Percentiles rank a stretch among this genome's conserved stretches.
Conservation (phyloP, 495 filamentous ascomycete genomes). For the Chlorociboria aeruginascens region DNA sequence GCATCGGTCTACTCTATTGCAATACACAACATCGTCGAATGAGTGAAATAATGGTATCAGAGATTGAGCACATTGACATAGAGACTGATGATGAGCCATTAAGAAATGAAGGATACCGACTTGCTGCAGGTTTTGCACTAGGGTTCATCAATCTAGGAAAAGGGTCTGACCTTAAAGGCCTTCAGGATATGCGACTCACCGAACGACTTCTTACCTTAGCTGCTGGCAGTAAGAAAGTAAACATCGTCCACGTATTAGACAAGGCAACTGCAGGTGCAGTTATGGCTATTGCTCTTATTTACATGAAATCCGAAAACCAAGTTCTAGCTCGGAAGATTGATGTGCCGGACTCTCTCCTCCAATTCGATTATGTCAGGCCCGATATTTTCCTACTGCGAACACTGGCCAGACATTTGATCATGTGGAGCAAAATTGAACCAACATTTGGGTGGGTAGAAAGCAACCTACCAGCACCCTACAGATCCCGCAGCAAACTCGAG, state of each 20-base stretch:
- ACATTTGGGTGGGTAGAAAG: conserved; percentile 59
- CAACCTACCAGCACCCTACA: conserved; percentile 60
- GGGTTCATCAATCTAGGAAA: conserved; percentile 92
- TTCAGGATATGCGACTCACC: conserved; percentile 88
- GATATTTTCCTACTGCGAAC: conserved; percentile 88
- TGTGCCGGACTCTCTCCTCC: conserved; percentile 74
- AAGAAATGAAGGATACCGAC: conserved; percentile 85
- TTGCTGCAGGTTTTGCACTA: conserved; percentile 87
- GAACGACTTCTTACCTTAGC: conserved; percentile 78
- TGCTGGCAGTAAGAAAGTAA: conserved; percentile 74
- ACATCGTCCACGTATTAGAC: conserved; percentile 82
- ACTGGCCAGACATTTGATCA: conserved; percentile 80
- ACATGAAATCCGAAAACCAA: conserved; percentile 90
- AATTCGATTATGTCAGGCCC: conserved; percentile 90
- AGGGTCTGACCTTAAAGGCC: conserved; percentile 73
- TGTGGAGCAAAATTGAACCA: conserved; percentile 76
- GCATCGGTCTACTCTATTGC: conserved; percentile 89
- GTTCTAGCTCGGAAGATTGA: conserved; percentile 87
- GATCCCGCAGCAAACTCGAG: conserved; percentile 38
- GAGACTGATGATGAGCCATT: conserved; percentile 63
- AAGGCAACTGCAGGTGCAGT: conserved; percentile 84
- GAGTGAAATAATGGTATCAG: conserved; percentile 97
- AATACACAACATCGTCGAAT: conserved; percentile 93
- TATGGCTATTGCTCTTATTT: conserved; percentile 84
- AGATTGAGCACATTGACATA: conserved; percentile 75